Evolutionary conservation across 495 filamentous ascomycete genomes (phyloP).

Genomic region (Chlorociboria aeruginascens): DNA sequence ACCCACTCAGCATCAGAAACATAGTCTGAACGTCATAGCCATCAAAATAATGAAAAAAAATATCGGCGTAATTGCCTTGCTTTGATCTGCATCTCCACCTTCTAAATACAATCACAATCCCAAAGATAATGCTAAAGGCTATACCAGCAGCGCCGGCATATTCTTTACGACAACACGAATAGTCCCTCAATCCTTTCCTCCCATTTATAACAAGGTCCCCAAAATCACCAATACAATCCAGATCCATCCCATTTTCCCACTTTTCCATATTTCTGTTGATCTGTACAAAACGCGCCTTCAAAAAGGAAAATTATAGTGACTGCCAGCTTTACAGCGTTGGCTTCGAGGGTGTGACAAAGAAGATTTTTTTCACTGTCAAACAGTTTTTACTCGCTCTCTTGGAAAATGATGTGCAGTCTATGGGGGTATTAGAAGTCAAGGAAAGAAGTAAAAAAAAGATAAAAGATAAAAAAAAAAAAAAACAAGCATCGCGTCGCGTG

Average conservation of each 20-base stretch:
- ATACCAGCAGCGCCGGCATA: neutral
- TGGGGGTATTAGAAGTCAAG: conserved; percentile 29
- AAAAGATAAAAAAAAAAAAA: neutral
- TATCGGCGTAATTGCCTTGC: conserved; percentile 1
- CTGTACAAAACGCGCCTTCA: conserved; percentile 1
- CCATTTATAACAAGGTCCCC: neutral
- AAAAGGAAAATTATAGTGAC: neutral
- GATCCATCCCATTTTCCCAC: conserved; percentile 6
- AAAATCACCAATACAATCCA: conserved; percentile 5
- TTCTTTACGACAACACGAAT: conserved; percentile 5
- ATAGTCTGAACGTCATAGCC: no score
- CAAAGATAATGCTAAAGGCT: neutral
- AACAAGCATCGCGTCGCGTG: conserved; percentile 3
- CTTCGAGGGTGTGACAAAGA: conserved; percentile 8
- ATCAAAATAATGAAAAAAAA: no score
- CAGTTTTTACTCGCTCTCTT: conserved; percentile 15
- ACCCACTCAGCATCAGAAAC: no score
- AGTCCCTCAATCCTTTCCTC: neutral
- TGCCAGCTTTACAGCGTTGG: neutral
- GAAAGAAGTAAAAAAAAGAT: conserved; percentile 23
- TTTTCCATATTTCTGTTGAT: conserved; percentile 7
- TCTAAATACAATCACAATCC: conserved; percentile 7
- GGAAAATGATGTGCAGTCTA: conserved; percentile 22
- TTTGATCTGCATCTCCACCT: conserved; percentile 1
- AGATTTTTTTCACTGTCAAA: conserved; percentile 15